These are phyloP conservation scores for Macroventuria anomochaeta DNA, from an alignment of 2,329 filamentous ascomycete species.

Conservation along the genomic window DNA sequence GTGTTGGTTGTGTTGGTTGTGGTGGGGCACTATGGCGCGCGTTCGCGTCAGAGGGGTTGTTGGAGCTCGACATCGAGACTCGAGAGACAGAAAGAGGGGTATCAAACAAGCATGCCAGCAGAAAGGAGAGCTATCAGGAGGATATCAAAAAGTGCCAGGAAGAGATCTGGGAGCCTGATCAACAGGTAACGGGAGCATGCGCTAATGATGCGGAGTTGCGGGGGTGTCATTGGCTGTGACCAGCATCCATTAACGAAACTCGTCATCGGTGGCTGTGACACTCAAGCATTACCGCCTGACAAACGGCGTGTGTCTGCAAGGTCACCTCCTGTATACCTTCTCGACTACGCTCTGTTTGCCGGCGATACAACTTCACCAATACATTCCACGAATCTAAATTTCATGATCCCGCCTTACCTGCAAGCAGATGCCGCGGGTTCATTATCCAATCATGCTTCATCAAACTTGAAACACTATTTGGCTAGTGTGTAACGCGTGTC, in stretches of 20 bases:
- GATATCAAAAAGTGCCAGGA: background rate
- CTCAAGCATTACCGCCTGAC: background rate
- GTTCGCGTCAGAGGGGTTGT: conserved; percentile 22
- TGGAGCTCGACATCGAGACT: conserved; percentile 31
- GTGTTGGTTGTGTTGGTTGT: conserved; percentile 12
- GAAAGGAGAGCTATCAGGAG: background rate
- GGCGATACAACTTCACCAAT: background rate
- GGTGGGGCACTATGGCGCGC: conserved; percentile 30
- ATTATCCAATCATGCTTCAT: background rate
- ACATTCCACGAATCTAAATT: background rate
- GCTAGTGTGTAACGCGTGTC: background rate
- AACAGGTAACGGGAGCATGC: conserved; percentile 2
- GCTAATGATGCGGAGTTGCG: conserved; percentile 16
- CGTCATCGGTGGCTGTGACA: conserved; percentile 18
- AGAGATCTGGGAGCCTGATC: conserved; percentile 9
- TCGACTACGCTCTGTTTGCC: background rate
- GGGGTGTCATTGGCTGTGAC: conserved; percentile 4
- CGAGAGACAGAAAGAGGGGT: conserved; percentile 1
- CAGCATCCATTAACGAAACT: background rate
- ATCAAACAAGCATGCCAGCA: conserved; percentile 11
- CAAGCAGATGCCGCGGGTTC: background rate
- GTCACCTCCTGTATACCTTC: background rate
- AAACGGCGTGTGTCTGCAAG: background rate
- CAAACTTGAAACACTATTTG: background rate
- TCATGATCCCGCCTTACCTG: too few relatives aligned